Conservation (phyloP, 768 basidiomycete genomes). For the Panaeolus cyanescens region DNA sequence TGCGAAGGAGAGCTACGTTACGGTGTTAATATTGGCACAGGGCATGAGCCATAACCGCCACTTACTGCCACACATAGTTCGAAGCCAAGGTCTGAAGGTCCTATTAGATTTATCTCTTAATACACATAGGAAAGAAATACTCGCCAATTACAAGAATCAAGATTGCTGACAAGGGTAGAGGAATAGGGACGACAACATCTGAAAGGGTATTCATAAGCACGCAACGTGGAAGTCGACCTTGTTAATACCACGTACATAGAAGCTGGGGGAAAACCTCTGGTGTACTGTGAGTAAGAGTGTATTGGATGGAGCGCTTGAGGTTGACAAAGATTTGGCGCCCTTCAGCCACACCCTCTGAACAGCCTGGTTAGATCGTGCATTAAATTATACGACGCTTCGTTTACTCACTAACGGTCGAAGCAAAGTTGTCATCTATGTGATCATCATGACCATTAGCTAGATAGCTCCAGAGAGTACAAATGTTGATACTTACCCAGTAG, state of each 20-base stretch:
- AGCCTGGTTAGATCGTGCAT: not conserved
- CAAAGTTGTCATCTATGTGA: slow-evolving; percentile 65
- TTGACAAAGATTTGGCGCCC: slow-evolving; percentile 73
- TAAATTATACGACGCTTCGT: not conserved
- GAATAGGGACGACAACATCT: slow-evolving; percentile 72
- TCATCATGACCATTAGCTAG: not conserved
- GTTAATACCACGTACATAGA: slow-evolving; percentile 46
- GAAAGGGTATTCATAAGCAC: not conserved
- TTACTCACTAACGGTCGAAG: slow-evolving; percentile 66
- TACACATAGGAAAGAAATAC: slow-evolving; percentile 13
- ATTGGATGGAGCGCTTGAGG: slow-evolving; percentile 72
- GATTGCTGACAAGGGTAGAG: slow-evolving; percentile 66
- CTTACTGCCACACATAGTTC: slow-evolving; percentile 67
- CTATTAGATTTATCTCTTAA: not conserved
- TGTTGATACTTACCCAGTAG: slow-evolving; percentile 47
- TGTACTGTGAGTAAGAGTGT: slow-evolving; percentile 67
- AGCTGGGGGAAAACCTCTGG: slow-evolving; percentile 72
- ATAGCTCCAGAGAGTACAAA: not conserved
- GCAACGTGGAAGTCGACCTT: not conserved
- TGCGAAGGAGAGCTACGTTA: slow-evolving; percentile 59
- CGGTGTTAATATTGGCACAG: not conserved
- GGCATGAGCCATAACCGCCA: not conserved
- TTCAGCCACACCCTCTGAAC: slow-evolving; percentile 63
- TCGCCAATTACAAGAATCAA: slow-evolving; percentile 70
- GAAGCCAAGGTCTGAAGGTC: slow-evolving; percentile 62